Conservation (phyloP, 257 asterid species). For the Misopates orontium region DNA sequence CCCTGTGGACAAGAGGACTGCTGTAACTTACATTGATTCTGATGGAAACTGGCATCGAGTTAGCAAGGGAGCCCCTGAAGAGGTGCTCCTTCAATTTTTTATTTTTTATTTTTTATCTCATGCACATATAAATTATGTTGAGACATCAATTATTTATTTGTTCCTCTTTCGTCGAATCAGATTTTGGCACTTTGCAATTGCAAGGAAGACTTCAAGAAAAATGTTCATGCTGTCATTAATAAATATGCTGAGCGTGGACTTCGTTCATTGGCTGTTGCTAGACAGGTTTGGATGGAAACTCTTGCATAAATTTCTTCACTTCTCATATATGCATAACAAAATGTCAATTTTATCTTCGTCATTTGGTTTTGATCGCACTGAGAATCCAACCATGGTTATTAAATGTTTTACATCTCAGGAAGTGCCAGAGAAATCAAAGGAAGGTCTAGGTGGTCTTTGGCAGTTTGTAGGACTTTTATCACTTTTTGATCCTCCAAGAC, state of each 20-base stretch:
- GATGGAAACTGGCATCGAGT: constrained; percentile 58
- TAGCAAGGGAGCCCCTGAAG: constrained; percentile 68
- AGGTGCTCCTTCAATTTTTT: too few relatives aligned
- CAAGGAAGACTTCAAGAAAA: constrained; percentile 9
- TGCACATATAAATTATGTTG: neutral
- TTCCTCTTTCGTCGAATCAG: neutral
- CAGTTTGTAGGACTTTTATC: constrained; percentile 17
- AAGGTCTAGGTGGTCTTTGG: constrained; percentile 14
- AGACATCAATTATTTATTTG: neutral
- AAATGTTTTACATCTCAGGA: neutral
- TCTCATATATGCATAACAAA: too few relatives aligned
- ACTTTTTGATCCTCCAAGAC: constrained; percentile 19
- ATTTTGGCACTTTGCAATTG: constrained; percentile 21
- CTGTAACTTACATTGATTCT: constrained; percentile 50
- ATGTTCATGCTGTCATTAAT: constrained; percentile 11
- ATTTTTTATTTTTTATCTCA: too few relatives aligned
- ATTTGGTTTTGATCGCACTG: too few relatives aligned
- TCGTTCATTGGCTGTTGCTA: constrained; percentile 17
- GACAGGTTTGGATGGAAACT: neutral
- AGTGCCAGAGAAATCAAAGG: constrained; percentile 22
- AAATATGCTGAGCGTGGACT: constrained; percentile 22
- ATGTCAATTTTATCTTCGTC: too few relatives aligned
- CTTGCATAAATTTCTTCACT: too few relatives aligned
- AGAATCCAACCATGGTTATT: too few relatives aligned
- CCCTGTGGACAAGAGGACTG: constrained; percentile 66